Evolutionary conservation across 2,329 filamentous ascomycete species (phyloP).

Genomic region (Talaromyces pinophilus): DNA sequence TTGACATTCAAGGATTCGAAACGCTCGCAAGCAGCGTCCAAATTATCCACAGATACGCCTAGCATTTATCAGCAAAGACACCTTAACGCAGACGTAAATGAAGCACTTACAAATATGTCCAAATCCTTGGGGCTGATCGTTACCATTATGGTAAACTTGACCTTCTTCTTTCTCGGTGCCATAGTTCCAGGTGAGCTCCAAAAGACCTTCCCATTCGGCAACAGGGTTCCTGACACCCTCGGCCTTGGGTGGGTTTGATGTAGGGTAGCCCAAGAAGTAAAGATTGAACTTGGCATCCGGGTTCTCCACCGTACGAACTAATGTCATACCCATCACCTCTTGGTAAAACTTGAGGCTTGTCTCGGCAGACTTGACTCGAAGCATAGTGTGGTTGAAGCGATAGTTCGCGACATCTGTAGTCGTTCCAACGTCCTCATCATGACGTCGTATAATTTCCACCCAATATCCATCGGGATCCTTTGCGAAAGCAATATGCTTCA

Average conservation of each 20-base stretch:
- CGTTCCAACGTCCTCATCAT: constrained; percentile 69
- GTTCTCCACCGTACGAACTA: constrained; percentile 72
- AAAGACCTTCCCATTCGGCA: constrained; percentile 73
- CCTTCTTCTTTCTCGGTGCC: constrained; percentile 74
- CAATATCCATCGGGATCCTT: constrained; percentile 87
- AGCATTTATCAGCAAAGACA: not conserved
- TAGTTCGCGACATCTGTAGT: constrained; percentile 75
- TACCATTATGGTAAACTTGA: constrained; percentile 89
- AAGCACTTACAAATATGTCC: constrained; percentile 77
- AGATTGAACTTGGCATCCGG: constrained; percentile 76
- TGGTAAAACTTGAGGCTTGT: constrained; percentile 78
- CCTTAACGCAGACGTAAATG: too few relatives aligned
- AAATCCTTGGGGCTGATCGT: constrained; percentile 87
- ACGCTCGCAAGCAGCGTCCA: constrained; percentile 82
- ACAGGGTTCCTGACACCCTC: constrained; percentile 57
- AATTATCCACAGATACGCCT: constrained; percentile 80
- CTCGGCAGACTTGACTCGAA: constrained; percentile 81
- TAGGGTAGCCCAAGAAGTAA: constrained; percentile 86
- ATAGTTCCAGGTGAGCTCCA: constrained; percentile 86
- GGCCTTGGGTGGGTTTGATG: constrained; percentile 55
- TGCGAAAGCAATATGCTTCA: constrained; percentile 85
- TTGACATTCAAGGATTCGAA: constrained; percentile 79
- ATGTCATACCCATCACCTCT: constrained; percentile 84
- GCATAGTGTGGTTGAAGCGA: constrained; percentile 70
- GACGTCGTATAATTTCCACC: constrained; percentile 62